Conservation (phyloP, 306 rosid genomes). For the Ormosia emarginata region DNA sequence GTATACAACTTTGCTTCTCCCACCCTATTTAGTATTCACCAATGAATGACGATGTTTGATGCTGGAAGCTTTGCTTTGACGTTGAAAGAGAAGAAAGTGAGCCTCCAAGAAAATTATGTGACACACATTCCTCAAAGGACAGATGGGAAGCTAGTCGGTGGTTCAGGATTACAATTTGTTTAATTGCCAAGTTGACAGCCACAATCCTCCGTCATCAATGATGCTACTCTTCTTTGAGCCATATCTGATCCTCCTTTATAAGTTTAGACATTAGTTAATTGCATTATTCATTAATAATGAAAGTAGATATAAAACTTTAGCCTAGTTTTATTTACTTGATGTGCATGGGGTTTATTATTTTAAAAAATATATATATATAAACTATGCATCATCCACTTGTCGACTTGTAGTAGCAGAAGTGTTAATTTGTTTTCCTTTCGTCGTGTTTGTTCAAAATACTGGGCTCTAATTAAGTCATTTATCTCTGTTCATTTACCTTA, state of each 20-base stretch:
- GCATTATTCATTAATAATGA: neutral
- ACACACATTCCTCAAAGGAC: slow-evolving; percentile 27
- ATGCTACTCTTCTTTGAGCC: neutral
- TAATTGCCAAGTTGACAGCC: slow-evolving; percentile 33
- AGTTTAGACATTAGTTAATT: neutral
- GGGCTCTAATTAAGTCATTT: neutral
- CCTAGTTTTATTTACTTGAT: neutral
- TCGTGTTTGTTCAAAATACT: no score
- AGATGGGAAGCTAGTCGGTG: slow-evolving; percentile 42
- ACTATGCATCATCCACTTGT: neutral
- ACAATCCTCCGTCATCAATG: slow-evolving; percentile 6
- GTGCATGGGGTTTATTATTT: neutral
- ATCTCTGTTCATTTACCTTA: neutral
- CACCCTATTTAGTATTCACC: neutral
- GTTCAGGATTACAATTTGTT: slow-evolving; percentile 24
- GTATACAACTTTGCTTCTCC: slow-evolving; percentile 31
- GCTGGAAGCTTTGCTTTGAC: slow-evolving; percentile 10
- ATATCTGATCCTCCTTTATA: neutral
- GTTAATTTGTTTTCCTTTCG: neutral
- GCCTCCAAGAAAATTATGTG: slow-evolving; percentile 11
- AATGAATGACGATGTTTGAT: neutral
- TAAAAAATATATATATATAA: neutral
- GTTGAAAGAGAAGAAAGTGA: slow-evolving; percentile 27
- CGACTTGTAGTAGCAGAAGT: neutral
- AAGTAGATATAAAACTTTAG: neutral